Evolutionary conservation across 306 rosid species (phyloP).

Genomic region (Lathyrus sativus): DNA sequence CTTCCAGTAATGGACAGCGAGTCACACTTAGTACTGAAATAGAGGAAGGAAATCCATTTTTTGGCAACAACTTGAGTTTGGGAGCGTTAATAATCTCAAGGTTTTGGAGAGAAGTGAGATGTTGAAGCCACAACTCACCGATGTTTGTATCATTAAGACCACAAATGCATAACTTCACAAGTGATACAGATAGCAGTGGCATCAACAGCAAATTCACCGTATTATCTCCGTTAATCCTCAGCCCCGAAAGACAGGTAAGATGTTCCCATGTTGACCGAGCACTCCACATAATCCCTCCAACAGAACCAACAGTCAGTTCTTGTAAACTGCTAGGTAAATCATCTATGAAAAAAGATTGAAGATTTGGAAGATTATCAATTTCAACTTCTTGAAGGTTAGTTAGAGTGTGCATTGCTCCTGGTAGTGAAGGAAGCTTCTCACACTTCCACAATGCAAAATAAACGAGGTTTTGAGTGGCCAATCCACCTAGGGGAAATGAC

Average conservation of each 20-base stretch:
- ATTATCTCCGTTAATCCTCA: not conserved
- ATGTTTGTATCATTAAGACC: not conserved
- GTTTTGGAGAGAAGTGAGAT: not conserved
- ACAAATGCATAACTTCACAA: not conserved
- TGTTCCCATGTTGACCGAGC: too few species aligned
- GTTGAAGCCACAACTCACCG: not conserved
- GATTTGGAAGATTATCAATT: too few species aligned
- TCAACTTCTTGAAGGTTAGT: too few species aligned
- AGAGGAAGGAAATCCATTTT: slow-evolving; percentile 6
- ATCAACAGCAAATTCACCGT: not conserved
- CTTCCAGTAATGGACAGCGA: not conserved
- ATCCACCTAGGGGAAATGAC: too few species aligned
- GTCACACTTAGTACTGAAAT: not conserved
- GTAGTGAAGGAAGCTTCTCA: too few species aligned
- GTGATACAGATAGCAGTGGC: not conserved
- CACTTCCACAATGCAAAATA: too few species aligned
- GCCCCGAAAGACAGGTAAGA: not conserved
- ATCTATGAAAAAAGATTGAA: too few species aligned
- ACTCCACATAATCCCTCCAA: too few species aligned
- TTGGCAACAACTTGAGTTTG: not conserved
- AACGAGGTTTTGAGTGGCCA: too few species aligned
- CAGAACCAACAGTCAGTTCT: too few species aligned
- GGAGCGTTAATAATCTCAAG: not conserved
- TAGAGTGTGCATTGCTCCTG: too few species aligned
- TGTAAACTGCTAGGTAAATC: too few species aligned